Evolutionary conservation across 371 early-diverging fungal species (phyloP), one percentile per base, ranked within the genome.

Genomic region (Lichtheimia ramosa): DNA sequence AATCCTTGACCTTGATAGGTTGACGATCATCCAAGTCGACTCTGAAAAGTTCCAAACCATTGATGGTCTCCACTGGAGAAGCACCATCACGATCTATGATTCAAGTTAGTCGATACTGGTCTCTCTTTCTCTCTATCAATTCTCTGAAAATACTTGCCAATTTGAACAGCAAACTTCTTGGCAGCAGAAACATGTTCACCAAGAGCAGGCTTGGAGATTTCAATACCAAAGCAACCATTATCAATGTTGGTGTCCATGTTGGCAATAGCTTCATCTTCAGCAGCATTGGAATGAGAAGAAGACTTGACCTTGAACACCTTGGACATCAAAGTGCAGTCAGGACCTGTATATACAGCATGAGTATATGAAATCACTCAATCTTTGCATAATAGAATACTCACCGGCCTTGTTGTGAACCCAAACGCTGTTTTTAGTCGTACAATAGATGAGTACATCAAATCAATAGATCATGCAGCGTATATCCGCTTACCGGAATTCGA

Each of bases 261-360:
- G 21, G 27, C 56, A 48, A 59, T 42, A 24, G 43, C 25, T 41
- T 51, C 25, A 23, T 56, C 43, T 23, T 27, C 27, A 50, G 61
- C 68, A 18, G 42, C 68, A 27, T 67, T 67, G 46, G 39, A 58
- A 21, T 67, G 68, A 10, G 60, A 52, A 18, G 54, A 28, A 16
- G 52, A 27, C 21, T 51, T 51, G 53, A 66, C 62, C 41, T 62
- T 62, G 58, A 25, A 41, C n/a, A 63, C 61, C 60, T 67, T 63
- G 59, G 63, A 63, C 54, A 52, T 51, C 57, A 67, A 50, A 13
- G 63, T 63, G 49, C 68, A 67, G 56, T 67, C 68, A 23, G 63
- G 68, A 42, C 60, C 64, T 63, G 50, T 5, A 46, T 15, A 3
- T 27, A 21, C n/a, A 21, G 20, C 3, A 0, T 14, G 25, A 27